Conservation (phyloP, 208 protist genomes). For the Acanthamoeba castellanii region DNA sequence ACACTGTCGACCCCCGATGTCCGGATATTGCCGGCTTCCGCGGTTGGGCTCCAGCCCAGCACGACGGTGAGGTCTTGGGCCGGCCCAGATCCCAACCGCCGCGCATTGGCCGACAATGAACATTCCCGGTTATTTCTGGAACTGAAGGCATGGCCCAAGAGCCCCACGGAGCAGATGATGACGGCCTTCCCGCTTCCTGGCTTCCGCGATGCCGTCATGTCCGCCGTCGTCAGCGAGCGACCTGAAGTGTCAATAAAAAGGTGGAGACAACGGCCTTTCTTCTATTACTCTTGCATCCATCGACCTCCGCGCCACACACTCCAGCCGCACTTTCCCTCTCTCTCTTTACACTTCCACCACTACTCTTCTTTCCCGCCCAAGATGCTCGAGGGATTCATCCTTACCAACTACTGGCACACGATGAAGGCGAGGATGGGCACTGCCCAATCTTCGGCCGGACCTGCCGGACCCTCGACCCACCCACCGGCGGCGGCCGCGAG, state of each 20-base stretch:
- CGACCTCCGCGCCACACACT: too few relatives aligned
- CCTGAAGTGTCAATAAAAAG: not conserved
- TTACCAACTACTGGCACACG: conserved; percentile 35
- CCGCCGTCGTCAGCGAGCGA: not conserved
- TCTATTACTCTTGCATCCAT: not conserved
- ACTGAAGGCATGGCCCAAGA: not conserved
- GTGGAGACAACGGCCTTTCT: not conserved
- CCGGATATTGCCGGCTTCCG: too few relatives aligned
- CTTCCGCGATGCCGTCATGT: too few relatives aligned
- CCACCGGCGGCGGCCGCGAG: conserved; percentile 24
- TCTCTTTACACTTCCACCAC: not conserved
- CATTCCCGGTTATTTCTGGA: not conserved
- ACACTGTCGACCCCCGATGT: too few relatives aligned
- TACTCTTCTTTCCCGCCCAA: not conserved
- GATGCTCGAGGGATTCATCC: conserved; percentile 64
- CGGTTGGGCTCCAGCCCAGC: too few relatives aligned
- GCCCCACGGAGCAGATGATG: not conserved
- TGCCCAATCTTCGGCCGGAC: not conserved
- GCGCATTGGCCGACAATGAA: not conserved
- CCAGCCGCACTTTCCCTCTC: not conserved
- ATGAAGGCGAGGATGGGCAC: conserved; percentile 15
- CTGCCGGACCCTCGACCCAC: not conserved
- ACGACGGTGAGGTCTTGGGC: not conserved
- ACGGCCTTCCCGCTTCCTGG: too few relatives aligned
- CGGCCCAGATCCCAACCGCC: not conserved